phyloP scores from a whole-genome alignment of 2,329 filamentous ascomycete species.

The Fonsecaea pugnacius region DNA sequence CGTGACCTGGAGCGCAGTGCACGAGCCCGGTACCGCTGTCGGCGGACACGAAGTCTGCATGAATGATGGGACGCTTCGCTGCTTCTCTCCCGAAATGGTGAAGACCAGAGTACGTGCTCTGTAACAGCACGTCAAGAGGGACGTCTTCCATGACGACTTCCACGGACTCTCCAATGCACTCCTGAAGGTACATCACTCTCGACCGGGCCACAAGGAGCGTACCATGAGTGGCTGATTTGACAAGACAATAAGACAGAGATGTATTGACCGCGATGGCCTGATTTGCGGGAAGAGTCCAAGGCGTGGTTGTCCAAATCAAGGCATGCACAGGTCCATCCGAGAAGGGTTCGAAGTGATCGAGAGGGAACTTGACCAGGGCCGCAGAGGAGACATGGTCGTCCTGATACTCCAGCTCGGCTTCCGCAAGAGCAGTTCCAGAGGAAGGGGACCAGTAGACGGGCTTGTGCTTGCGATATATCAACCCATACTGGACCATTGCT shows the following conservation, averaged over 20 bases:
- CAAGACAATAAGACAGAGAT: constrained; percentile 73
- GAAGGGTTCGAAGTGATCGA: constrained; percentile 49
- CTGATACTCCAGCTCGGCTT: constrained; percentile 68
- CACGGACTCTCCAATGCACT: constrained; percentile 54
- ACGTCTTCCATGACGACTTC: constrained; percentile 52
- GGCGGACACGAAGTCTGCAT: constrained; percentile 85
- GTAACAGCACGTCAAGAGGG: constrained; percentile 67
- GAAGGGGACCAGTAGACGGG: constrained; percentile 70
- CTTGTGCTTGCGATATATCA: constrained; percentile 66
- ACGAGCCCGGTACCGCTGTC: constrained; percentile 95
- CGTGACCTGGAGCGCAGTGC: constrained; percentile 90
- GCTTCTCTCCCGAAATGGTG: constrained; percentile 69
- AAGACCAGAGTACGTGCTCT: constrained; percentile 63
- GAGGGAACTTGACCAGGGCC: constrained; percentile 73
- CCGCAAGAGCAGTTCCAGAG: constrained; percentile 66
- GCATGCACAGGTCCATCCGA: constrained; percentile 65
- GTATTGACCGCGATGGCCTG: constrained; percentile 81
- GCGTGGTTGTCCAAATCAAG: constrained; percentile 98
- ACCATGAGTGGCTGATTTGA: constrained; percentile 61
- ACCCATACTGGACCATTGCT: constrained; percentile 64
- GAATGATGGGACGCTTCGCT: constrained; percentile 71
- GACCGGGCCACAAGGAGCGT: constrained; percentile 73
- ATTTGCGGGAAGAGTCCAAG: constrained; percentile 95
- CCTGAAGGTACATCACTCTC: constrained; percentile 64
- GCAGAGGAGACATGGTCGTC: constrained; percentile 64